phyloP scores from a whole-genome alignment of 2,329 filamentous ascomycete species.

The Phoma sp. region DNA sequence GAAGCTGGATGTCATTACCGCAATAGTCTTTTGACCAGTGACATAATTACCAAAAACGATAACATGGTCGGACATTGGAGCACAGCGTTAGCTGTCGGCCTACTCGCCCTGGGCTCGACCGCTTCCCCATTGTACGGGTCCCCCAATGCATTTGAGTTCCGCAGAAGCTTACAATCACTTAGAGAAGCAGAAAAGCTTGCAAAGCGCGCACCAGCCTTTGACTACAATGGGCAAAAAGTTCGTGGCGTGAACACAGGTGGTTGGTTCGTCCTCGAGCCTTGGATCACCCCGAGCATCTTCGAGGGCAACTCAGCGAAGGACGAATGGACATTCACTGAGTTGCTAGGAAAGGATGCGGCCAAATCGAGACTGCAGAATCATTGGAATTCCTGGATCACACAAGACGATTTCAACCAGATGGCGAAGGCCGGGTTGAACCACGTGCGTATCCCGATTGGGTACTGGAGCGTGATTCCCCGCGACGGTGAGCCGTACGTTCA shows the following conservation, averaged over 20 bases:
- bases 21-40: slow-evolving; percentile 16
- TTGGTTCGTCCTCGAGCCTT: slow-evolving; percentile 70
- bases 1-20: slow-evolving; percentile 18
- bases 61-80: slow-evolving; percentile 40
- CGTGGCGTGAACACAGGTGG: slow-evolving; percentile 72
- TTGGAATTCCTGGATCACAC: slow-evolving; percentile 66
- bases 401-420: slow-evolving; percentile 64
- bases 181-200: slow-evolving; percentile 26
- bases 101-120: slow-evolving; percentile 40
- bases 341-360: slow-evolving; percentile 59
- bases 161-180: not conserved
- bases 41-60: slow-evolving; percentile 5
- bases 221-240: slow-evolving; percentile 63
- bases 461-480: slow-evolving; percentile 65
- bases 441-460: slow-evolving; percentile 70
- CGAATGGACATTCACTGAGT: slow-evolving; percentile 62
- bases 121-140: slow-evolving; percentile 42
- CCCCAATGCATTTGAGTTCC: not conserved
- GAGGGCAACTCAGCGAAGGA: slow-evolving; percentile 62
- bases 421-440: slow-evolving; percentile 66
- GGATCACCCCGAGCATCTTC: slow-evolving; percentile 70
- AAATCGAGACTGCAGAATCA: slow-evolving; percentile 59
- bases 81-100: slow-evolving; percentile 34
- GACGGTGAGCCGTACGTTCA: slow-evolving; percentile 67
- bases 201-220: slow-evolving; percentile 54